These are phyloP conservation scores for Podaxis mareebaensis DNA, from an alignment of 768 basidiomycete species.

Conservation along the genomic window DNA sequence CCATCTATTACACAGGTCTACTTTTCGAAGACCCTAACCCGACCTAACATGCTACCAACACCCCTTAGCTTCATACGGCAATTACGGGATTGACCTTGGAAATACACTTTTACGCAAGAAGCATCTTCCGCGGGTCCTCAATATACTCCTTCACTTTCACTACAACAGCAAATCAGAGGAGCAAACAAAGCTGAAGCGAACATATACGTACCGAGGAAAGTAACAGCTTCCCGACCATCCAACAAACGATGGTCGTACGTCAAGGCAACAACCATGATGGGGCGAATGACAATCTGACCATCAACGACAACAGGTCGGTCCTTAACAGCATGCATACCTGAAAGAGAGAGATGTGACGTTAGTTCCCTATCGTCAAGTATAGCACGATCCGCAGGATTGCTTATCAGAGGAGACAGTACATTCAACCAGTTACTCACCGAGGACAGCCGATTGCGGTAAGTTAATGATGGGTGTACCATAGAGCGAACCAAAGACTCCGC, in stretches of 20 bases:
- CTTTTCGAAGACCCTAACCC: background rate
- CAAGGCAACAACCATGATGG: conserved; percentile 93
- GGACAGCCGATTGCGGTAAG: conserved; percentile 90
- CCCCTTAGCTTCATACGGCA: background rate
- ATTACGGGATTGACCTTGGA: background rate
- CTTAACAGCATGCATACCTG: conserved; percentile 94
- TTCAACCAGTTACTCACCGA: conserved; percentile 51
- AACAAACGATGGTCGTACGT: conserved; percentile 96
- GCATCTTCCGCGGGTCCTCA: conserved; percentile 93
- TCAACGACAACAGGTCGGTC: conserved; percentile 88
- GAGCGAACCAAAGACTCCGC: conserved; percentile 96
- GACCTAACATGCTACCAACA: background rate
- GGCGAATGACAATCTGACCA: conserved; percentile 94
- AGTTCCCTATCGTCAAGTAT: background rate
- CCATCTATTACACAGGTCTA: background rate
- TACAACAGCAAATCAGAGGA: conserved; percentile 26
- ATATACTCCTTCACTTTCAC: conserved; percentile 93
- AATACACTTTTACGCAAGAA: conserved; percentile 44
- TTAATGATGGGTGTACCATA: conserved; percentile 99
- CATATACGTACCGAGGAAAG: conserved; percentile 83
- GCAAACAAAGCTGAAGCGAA: background rate
- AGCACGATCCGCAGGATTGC: background rate
- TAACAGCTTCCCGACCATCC: conserved; percentile 94
- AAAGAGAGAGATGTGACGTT: conserved; percentile 5
- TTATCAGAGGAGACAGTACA: background rate